These are phyloP conservation scores for Gymnopus androsaceus DNA, from an alignment of 1,284 basidiomycete genomes.

Conservation along the genomic window DNA sequence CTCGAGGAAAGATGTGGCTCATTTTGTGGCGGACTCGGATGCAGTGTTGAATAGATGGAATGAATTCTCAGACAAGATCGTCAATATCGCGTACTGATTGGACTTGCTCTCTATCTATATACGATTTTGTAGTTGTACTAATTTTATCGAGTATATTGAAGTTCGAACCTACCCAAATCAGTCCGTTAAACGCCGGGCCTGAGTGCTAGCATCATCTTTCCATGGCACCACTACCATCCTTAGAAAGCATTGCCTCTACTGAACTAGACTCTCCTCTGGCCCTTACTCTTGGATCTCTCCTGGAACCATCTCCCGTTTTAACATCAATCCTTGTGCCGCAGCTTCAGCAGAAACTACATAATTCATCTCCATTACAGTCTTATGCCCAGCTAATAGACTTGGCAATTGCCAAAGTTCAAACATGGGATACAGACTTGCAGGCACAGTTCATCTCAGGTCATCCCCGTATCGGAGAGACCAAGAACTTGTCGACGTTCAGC, in stretches of 20 bases:
- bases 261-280: slow-evolving; percentile 39
- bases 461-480: slow-evolving; percentile 85
- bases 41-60: too few species aligned
- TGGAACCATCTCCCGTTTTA: slow-evolving; percentile 72
- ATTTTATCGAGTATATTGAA: too few species aligned
- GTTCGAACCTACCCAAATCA: too few species aligned
- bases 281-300: slow-evolving; percentile 54
- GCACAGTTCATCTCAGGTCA: slow-evolving; percentile 80
- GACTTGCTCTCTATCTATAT: too few species aligned
- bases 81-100: too few species aligned
- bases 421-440: slow-evolving; percentile 61
- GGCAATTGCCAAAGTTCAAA: slow-evolving; percentile 51
- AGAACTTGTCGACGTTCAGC: slow-evolving; percentile 65
- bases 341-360: slow-evolving; percentile 38
- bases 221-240: not conserved
- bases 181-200: not conserved
- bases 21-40: too few species aligned
- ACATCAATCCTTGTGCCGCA: slow-evolving; percentile 57
- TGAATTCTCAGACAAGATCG: too few species aligned
- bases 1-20: too few species aligned
- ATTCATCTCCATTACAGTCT: slow-evolving; percentile 32
- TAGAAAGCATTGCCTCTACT: not conserved
- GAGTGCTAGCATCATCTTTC: not conserved
- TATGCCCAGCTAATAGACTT: slow-evolving; percentile 66
- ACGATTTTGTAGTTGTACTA: too few species aligned